Evolutionary conservation across 257 asterid species (phyloP), one percentile per base, ranked within the genome.

Genomic region (Nyctanthes arbortristis): DNA sequence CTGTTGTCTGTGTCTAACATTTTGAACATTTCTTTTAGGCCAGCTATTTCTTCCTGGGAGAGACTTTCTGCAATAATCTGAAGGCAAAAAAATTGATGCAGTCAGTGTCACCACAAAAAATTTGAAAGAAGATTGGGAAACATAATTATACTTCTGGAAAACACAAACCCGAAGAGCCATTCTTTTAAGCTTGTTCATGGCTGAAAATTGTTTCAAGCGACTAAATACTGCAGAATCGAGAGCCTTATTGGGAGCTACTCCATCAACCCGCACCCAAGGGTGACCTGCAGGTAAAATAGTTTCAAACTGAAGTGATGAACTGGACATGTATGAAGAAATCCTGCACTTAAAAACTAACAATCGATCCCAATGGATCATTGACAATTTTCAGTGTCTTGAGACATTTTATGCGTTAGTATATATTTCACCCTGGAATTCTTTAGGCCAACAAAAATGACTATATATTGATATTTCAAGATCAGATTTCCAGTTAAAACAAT

Each of bases 41-140:
- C 89, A 0, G 83, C 89, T 2, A 84, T 78, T 66, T 84, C 89
- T 67, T 84, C 89, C 62, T 84, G 82, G 7, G 76, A 84, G n/a
- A 84, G 70, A 43, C 76, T 81, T 52, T 84, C 89, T 0, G 89
- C 89, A 49, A 84, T 84, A 16, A 83, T 81, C 85, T 83, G 63
- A 20, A 32, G 31, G 29, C 13, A 3, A 5, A 7, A 25, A 22
- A 49, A 20, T 49, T 52, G 4, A 8, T 52, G 22, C 59, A 22
- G 24, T 7, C 22, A 52, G 24, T 39, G 47, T 20, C 20, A 30
- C 59, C 59, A 22, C 59, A 52, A 20, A 52, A 27, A 8, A 29
- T 10, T 14, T 9, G 1, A 52, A 52, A 43, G 54, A 24, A 22
- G 5, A 52, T 10, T 20, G 2, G 14, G 4, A 52, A n/a, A 9